Evolutionary conservation across 768 basidiomycete species (phyloP).

Genomic region (Thelephora ganbajun): DNA sequence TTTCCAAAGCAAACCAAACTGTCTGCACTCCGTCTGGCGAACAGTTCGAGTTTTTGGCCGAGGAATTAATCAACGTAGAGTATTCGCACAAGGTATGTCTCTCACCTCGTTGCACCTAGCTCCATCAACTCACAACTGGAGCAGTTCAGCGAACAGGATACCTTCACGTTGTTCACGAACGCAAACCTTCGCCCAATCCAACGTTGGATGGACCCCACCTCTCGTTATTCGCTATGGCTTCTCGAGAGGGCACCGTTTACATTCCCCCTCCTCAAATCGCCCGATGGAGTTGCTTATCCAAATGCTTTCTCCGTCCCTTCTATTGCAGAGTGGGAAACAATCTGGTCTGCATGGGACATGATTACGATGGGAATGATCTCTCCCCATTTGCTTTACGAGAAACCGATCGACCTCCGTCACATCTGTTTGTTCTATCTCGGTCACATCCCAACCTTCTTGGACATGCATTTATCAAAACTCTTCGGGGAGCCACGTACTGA

Average conservation of each 20-base stretch:
- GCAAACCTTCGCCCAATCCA: constrained; percentile 75
- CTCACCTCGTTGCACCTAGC: not conserved
- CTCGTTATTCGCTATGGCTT: constrained; percentile 78
- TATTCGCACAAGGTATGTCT: constrained; percentile 67
- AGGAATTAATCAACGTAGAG: constrained; percentile 78
- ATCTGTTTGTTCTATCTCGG: constrained; percentile 96
- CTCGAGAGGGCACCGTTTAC: constrained; percentile 75
- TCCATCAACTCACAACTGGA: not conserved
- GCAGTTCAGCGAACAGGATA: constrained; percentile 72
- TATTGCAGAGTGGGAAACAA: constrained; percentile 60
- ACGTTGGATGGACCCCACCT: constrained; percentile 65
- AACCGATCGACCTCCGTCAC: constrained; percentile 88
- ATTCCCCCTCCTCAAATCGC: constrained; percentile 49
- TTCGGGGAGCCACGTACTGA: constrained; percentile 70
- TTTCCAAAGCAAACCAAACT: constrained; percentile 45
- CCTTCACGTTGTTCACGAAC: constrained; percentile 51
- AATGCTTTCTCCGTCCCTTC: constrained; percentile 58
- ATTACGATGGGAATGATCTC: constrained; percentile 82
- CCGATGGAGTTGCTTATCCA: constrained; percentile 14
- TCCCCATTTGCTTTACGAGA: constrained; percentile 68
- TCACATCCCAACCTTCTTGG: constrained; percentile 86
- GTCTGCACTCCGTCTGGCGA: constrained; percentile 36
- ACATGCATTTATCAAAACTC: constrained; percentile 73
- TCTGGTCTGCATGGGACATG: constrained; percentile 87
- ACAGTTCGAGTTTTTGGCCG: constrained; percentile 40